phyloP scores from a whole-genome alignment of 176 grass and related monocot genomes.

The Oryza glumipatula region DNA sequence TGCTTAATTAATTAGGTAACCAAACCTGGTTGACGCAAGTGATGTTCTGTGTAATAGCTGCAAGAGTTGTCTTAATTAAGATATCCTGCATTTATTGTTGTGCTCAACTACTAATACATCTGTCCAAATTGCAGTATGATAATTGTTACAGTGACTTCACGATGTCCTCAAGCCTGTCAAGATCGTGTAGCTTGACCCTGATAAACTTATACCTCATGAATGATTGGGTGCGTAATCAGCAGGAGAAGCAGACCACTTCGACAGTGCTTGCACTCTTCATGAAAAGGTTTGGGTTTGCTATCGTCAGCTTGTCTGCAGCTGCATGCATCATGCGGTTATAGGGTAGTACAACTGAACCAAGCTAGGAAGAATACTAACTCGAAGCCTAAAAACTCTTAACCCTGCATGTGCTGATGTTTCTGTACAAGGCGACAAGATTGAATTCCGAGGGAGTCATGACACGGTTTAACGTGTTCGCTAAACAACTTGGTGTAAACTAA shows the following conservation, averaged over 20 bases:
- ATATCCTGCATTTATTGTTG: not conserved
- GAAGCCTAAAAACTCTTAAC: constrained; percentile 13
- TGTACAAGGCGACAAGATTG: constrained; percentile 2
- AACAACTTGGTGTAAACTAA: constrained; percentile 34
- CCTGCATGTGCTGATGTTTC: constrained; percentile 37
- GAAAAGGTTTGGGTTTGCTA: not conserved
- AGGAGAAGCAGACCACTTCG: not conserved
- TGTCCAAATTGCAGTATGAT: not conserved
- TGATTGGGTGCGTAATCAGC: not conserved
- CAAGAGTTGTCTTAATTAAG: not conserved
- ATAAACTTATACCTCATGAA: not conserved
- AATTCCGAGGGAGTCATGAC: constrained; percentile 26
- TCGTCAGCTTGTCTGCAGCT: constrained; percentile 19
- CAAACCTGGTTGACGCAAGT: not conserved
- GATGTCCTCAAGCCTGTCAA: not conserved
- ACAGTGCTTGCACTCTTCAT: not conserved
- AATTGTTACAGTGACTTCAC: not conserved
- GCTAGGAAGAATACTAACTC: not conserved
- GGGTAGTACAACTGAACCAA: not conserved
- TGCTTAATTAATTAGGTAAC: not conserved
- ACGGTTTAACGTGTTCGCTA: constrained; percentile 32
- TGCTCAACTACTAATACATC: constrained; percentile 8
- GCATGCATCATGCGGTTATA: constrained; percentile 24
- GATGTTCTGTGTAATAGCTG: not conserved
- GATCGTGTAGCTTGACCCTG: not conserved